A percentile compares a stretch with the other conserved stretches of the same genome.
Evolutionary conservation across 148 eudicot genomes (phyloP).

Genomic region (Suaeda aralocaspica): DNA sequence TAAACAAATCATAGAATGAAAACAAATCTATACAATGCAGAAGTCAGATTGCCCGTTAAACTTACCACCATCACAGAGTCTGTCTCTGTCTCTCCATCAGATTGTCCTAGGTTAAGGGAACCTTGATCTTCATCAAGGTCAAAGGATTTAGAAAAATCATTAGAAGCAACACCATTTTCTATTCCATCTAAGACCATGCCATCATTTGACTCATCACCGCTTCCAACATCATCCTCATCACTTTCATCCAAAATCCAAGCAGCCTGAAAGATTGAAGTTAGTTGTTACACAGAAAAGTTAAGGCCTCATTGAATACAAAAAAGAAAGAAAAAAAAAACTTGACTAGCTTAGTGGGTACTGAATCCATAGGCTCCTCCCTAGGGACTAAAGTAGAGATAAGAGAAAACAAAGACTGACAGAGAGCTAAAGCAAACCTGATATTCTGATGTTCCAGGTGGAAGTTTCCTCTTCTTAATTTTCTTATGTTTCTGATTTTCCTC

Average conservation of each 20-base stretch:
- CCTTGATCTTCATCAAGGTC: slow-evolving; percentile 73
- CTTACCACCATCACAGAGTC: slow-evolving; percentile 87
- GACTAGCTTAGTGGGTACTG: background rate
- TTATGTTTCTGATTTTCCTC: slow-evolving; percentile 58
- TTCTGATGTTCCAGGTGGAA: slow-evolving; percentile 85
- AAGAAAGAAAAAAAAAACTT: background rate
- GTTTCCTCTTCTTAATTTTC: slow-evolving; percentile 48
- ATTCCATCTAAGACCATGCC: slow-evolving; percentile 76
- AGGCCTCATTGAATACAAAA: background rate
- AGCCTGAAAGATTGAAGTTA: no score
- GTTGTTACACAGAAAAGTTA: no score
- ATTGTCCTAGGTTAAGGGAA: slow-evolving; percentile 59
- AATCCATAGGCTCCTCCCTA: background rate
- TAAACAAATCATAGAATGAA: background rate
- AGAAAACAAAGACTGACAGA: slow-evolving; percentile 8
- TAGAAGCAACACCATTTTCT: slow-evolving; percentile 30
- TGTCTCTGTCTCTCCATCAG: slow-evolving; percentile 69
- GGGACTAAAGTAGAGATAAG: background rate
- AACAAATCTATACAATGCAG: background rate
- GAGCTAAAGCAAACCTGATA: slow-evolving; percentile 59
- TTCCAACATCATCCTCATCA: slow-evolving; percentile 54
- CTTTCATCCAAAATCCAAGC: slow-evolving; percentile 91
- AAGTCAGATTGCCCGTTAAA: slow-evolving; percentile 6
- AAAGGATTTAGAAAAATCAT: slow-evolving; percentile 30
- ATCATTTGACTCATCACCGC: slow-evolving; percentile 52